These are phyloP conservation scores for Triadica sebifera DNA, from an alignment of 345 rosid species.

Conservation along the genomic window DNA sequence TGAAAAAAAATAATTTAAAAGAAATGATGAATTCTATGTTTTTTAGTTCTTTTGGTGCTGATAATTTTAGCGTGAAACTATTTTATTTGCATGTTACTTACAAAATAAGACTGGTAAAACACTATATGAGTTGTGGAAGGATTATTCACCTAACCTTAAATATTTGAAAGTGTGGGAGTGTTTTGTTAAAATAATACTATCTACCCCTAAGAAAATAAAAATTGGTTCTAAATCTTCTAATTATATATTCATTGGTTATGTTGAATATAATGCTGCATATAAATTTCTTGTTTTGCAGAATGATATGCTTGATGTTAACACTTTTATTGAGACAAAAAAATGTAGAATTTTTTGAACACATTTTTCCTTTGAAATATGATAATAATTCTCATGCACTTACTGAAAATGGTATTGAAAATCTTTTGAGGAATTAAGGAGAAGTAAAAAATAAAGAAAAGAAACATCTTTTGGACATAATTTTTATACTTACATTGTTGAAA, in stretches of 20 bases:
- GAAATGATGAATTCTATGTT: conserved; percentile 10
- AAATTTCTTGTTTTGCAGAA: neutral
- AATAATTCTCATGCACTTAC: neutral
- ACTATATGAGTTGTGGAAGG: neutral
- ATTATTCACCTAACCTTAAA: neutral
- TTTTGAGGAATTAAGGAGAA: neutral
- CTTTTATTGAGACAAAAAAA: neutral
- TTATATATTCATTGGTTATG: neutral
- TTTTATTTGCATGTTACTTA: neutral
- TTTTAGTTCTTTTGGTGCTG: neutral
- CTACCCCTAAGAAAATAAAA: neutral
- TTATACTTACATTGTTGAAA: neutral
- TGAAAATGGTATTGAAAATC: neutral
- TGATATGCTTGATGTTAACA: neutral
- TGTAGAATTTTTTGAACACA: neutral
- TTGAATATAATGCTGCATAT: conserved; percentile 1
- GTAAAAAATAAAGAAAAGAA: neutral
- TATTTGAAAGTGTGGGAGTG: conserved; percentile 5
- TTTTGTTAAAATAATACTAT: neutral
- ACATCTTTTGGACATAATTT: too few species aligned
- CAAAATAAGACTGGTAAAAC: neutral
- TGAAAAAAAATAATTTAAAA: too few species aligned
- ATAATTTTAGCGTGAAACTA: neutral
- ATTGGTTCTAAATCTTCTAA: neutral
- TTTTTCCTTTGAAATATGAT: neutral